Percentiles rank a stretch among this genome's conserved stretches.
These are phyloP conservation scores for Chrysanthemum lavandulifolium DNA, from an alignment of 129 eudicot species.

Conservation along the genomic window DNA sequence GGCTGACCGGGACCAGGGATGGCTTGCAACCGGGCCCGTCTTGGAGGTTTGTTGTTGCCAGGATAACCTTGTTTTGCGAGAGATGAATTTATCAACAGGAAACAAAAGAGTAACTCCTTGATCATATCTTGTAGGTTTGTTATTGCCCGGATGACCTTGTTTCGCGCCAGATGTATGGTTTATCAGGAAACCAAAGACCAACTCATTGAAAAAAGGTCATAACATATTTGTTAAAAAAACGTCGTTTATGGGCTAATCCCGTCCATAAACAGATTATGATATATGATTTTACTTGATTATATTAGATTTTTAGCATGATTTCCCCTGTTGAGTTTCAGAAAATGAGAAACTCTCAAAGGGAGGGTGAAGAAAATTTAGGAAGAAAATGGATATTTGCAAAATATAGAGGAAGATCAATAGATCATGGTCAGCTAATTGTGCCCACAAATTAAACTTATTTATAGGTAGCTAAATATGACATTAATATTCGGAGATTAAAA, in stretches of 20 bases:
- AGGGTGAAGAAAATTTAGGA: conserved; percentile 19
- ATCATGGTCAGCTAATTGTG: conserved; percentile 19
- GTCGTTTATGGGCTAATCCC: too few relatives aligned
- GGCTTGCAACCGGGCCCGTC: conserved; percentile 21
- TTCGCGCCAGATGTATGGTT: too few relatives aligned
- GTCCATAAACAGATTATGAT: too few relatives aligned
- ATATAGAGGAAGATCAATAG: conserved; percentile 12
- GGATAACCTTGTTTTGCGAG: conserved; percentile 25
- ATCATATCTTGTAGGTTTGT: conserved; percentile 39
- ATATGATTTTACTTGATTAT: neutral
- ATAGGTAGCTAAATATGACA: conserved; percentile 18
- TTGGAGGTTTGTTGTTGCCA: conserved; percentile 23
- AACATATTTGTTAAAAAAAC: too few relatives aligned
- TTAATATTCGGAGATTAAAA: neutral
- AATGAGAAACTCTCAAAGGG: conserved; percentile 35
- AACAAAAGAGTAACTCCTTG: conserved; percentile 39
- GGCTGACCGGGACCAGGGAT: neutral
- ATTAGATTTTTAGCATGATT: conserved; percentile 14
- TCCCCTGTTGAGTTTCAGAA: conserved; percentile 34
- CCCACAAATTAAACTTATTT: conserved; percentile 25
- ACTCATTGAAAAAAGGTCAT: too few relatives aligned
- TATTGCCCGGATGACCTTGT: conserved; percentile 20
- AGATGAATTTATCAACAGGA: conserved; percentile 40
- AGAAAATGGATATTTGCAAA: conserved; percentile 24
- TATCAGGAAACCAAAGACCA: too few relatives aligned